A percentile compares a stretch with the other conserved stretches of the same genome.
Evolutionary conservation across 306 rosid genomes (phyloP).

Genomic region (Ammopiptanthus mongolicus): DNA sequence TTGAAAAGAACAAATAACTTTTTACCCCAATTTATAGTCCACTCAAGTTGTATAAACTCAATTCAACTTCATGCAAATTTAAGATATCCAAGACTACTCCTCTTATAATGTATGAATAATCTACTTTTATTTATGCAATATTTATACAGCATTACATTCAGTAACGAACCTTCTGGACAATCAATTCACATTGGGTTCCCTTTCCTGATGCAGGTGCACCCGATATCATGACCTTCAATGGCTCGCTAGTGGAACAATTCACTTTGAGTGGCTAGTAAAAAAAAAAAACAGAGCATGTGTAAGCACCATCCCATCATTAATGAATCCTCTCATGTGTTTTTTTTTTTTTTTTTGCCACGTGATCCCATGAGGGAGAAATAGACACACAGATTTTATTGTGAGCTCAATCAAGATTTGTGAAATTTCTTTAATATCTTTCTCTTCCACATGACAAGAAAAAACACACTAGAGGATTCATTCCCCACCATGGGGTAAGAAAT

Average conservation of each 20-base stretch:
- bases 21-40: no score
- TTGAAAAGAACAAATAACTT: no score
- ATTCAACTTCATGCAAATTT: not conserved
- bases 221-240: conserved; percentile 85
- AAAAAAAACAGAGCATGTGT: not conserved
- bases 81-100: not conserved
- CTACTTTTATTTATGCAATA: no score
- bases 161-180: conserved; percentile 59
- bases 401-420: no score
- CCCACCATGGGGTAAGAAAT: no score
- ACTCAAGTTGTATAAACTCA: not conserved
- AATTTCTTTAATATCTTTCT: no score
- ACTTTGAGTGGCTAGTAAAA: conserved; percentile 43
- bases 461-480: no score
- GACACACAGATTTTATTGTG: no score
- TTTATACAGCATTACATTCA: not conserved
- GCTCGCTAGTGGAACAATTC: conserved; percentile 52
- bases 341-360: no score
- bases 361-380: no score
- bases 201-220: conserved; percentile 98
- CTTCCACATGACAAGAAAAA: no score
- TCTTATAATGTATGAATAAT: not conserved
- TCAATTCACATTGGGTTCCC: conserved; percentile 92
- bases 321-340: no score
- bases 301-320: not conserved